phyloP scores from a whole-genome alignment of 2,329 filamentous ascomycete genomes.

The Claviceps cyperi region DNA sequence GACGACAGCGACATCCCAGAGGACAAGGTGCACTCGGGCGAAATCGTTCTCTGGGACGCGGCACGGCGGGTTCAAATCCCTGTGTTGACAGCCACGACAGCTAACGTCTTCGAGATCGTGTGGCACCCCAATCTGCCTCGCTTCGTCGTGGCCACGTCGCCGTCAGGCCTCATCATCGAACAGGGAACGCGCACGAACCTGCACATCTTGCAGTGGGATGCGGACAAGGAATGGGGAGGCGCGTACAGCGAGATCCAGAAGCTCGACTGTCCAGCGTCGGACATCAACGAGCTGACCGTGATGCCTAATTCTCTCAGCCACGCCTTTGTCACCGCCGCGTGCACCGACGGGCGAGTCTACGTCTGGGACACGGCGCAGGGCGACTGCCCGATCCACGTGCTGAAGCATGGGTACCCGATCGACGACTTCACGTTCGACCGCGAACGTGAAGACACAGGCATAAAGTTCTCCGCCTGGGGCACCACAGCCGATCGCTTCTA shows the following conservation, averaged over 20 bases:
- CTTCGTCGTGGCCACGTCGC: slow-evolving; percentile 45
- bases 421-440: slow-evolving; percentile 28
- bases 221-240: slow-evolving; percentile 11
- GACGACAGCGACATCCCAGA: slow-evolving; percentile 45
- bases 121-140: slow-evolving; percentile 43
- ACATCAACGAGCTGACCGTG: slow-evolving; percentile 49
- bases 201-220: slow-evolving; percentile 32
- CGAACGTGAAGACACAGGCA: slow-evolving; percentile 43
- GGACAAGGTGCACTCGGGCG: slow-evolving; percentile 41
- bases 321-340: slow-evolving; percentile 44
- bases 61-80: slow-evolving; percentile 26
- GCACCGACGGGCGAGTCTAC: slow-evolving; percentile 47
- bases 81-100: slow-evolving; percentile 35
- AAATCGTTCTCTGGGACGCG: slow-evolving; percentile 46
- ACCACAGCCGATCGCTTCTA: slow-evolving; percentile 42
- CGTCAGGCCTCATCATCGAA: slow-evolving; percentile 29
- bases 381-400: slow-evolving; percentile 40
- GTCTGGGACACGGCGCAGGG: slow-evolving; percentile 46
- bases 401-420: slow-evolving; percentile 34
- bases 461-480: slow-evolving; percentile 51
- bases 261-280: slow-evolving; percentile 43
- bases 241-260: slow-evolving; percentile 32
- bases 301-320: slow-evolving; percentile 36
- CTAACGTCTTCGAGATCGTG: slow-evolving; percentile 49
- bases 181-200: slow-evolving; percentile 39